Evolutionary conservation across 139 green algal species (phyloP), one percentile per base, ranked within the genome.

Genomic region (Tetraselmis chui): DNA sequence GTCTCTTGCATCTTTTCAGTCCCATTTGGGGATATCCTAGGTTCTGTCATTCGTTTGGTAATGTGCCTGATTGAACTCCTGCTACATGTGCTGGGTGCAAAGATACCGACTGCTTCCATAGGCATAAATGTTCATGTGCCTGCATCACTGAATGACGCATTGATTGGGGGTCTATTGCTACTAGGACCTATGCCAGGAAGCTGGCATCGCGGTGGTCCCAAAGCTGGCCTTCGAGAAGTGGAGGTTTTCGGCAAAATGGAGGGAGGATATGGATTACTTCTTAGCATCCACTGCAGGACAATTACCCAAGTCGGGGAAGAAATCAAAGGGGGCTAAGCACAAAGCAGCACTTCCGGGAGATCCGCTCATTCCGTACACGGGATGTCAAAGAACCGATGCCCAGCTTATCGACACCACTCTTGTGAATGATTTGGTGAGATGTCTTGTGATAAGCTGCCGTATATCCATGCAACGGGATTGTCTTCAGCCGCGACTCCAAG

Each of bases 161-260:
- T 78, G 82, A n/a, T n/a, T 30, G 0, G 31, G 82, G 1, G 45
- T 77, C 28, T 32, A 77, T 23, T 76, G 76, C 31, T 67, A 77
- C 28, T 30, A 29, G 28, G 78, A 75, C 32, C 28, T 83, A 0
- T 81, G 83, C 76, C 59, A 76, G 0, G 76, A 86, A 32, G 83
- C 78, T 5, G 83, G 78, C 1, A 75, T 86, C 24, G 25, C 74
- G 1, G 82, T 80, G 32, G 83, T 82, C 0, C 83, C 83, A 5
- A 74, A 83, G 59, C 83, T 86, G 22, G 75, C 83, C 0, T 86
- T 86, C 78, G 83, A 86, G 74, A 74, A 79, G 11, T 86, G 83
- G 83, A 31, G 83, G 0, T 86, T 86, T 80, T 74, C 83, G 45
- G 78, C 83, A 22, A 83, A 86, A 32, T 45, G 79, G 28, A 81